A percentile compares a stretch with the other conserved stretches of the same genome.
Conservation (phyloP, 179 eudicot species). For the Amaranthus tricolor region DNA sequence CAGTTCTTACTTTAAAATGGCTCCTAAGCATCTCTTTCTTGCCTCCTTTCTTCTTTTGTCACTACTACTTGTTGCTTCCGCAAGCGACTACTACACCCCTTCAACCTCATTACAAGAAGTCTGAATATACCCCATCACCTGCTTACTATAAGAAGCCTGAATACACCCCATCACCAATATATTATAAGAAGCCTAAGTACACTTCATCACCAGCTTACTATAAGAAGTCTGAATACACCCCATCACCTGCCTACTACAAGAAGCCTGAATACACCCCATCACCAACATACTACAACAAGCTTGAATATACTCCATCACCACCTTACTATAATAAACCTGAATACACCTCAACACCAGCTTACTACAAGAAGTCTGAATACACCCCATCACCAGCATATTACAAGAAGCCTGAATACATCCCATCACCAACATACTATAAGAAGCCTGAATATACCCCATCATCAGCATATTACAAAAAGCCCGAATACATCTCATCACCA, state of each 20-base stretch:
- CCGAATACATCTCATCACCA: background rate
- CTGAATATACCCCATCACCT: no score
- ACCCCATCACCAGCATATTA: background rate
- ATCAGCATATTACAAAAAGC: background rate
- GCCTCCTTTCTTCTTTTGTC: background rate
- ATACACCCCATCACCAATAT: background rate
- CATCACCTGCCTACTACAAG: conserved; percentile 6
- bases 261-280: background rate
- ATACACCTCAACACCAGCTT: background rate
- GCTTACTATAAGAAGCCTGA: background rate
- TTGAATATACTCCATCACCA: background rate
- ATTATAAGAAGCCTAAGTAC: background rate
- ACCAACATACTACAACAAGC: background rate
- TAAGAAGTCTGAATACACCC: background rate
- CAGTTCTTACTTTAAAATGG: background rate
- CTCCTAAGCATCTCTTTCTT: background rate
- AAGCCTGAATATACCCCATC: background rate
- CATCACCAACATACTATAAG: background rate
- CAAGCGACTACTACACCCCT: background rate
- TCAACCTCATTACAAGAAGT: background rate
- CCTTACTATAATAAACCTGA: background rate
- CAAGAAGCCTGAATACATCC: background rate
- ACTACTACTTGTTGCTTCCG: background rate
- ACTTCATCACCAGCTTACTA: background rate
- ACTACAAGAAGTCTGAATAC: no score